phyloP scores from a whole-genome alignment of 306 rosid genomes.

The Mucuna pruriens region DNA sequence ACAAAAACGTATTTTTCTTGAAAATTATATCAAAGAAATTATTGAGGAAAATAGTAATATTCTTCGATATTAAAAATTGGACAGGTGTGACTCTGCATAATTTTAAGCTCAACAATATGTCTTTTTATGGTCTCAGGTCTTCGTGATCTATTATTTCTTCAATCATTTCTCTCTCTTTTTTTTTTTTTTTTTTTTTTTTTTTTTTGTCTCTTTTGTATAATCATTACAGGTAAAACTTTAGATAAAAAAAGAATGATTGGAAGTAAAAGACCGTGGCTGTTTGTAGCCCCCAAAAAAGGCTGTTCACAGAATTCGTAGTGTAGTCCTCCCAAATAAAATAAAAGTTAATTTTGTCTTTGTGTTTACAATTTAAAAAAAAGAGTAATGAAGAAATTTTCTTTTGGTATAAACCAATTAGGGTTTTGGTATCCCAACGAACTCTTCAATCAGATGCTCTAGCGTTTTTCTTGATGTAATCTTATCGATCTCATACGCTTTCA shows the following conservation, averaged over 20 bases:
- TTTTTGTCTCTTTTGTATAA: neutral
- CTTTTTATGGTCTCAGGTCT: neutral
- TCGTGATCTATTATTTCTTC: neutral
- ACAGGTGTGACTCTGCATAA: neutral
- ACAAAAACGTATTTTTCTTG: neutral
- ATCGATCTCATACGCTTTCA: conserved; percentile 75
- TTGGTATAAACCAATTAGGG: conserved; percentile 5
- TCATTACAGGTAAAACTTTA: neutral
- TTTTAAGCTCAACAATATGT: too few species aligned
- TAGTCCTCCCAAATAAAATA: neutral
- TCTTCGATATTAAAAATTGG: neutral
- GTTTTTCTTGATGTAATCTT: conserved; percentile 76
- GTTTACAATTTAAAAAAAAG: neutral
- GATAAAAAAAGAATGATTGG: too few species aligned
- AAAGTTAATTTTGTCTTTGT: neutral
- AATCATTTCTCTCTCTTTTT: too few species aligned
- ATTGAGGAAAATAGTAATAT: neutral
- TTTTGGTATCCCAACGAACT: conserved; percentile 61
- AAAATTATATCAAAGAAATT: neutral
- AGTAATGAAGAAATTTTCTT: neutral
- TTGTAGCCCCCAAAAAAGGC: too few species aligned
- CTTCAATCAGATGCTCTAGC: conserved; percentile 65
- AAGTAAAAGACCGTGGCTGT: neutral
- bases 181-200: neutral
- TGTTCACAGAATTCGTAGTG: neutral